Evolutionary conservation across 169 alveolate genomes (phyloP).

Genomic region (Theileria annulata): DNA sequence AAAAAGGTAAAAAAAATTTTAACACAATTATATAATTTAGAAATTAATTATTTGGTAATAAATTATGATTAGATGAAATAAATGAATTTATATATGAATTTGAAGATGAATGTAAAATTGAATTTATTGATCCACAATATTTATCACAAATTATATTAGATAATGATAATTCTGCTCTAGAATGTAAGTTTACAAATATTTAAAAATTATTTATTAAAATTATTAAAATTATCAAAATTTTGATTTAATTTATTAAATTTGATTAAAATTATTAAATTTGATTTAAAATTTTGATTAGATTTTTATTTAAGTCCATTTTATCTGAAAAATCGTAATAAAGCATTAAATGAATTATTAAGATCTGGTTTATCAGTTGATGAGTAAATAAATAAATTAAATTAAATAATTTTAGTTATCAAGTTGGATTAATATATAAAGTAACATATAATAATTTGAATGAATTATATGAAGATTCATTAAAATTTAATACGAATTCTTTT

Average conservation of each 20-base stretch:
- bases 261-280: too few relatives aligned
- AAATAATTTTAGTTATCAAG: constrained; percentile 24
- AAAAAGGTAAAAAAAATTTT: too few relatives aligned
- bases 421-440: constrained; percentile 64
- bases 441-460: constrained; percentile 59
- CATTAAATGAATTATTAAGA: constrained; percentile 53
- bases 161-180: constrained; percentile 65
- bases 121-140: constrained; percentile 57
- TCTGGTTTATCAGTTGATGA: constrained; percentile 57
- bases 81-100: constrained; percentile 45
- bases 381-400: constrained; percentile 9
- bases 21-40: too few relatives aligned
- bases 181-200: constrained; percentile 7
- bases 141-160: constrained; percentile 46
- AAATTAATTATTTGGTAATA: too few relatives aligned
- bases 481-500: constrained; percentile 21
- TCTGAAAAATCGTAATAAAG: constrained; percentile 56
- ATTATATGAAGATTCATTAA: constrained; percentile 16
- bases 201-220: too few relatives aligned
- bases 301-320: constrained; percentile 68
- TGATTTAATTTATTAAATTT: too few relatives aligned
- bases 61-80: constrained; percentile 31
- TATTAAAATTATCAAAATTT: too few relatives aligned
- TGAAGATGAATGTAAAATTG: constrained; percentile 56
- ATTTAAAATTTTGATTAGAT: too few relatives aligned